phyloP scores from a whole-genome alignment of 495 filamentous ascomycete species.

The Xylaria intraflava region DNA sequence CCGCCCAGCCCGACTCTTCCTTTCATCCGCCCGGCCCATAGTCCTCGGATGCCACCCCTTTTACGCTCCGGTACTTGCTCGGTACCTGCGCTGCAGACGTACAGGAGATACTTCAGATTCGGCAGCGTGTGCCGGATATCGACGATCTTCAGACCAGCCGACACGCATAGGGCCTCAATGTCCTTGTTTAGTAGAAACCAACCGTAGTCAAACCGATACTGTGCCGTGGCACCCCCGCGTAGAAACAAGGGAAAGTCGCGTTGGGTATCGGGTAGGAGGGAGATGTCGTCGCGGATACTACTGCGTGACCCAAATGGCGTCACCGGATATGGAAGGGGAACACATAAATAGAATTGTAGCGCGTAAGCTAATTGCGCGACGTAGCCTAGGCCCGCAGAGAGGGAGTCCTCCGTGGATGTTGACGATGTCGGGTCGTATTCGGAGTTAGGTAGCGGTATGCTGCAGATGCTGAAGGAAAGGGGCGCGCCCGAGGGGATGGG shows the following conservation, averaged over 20 bases:
- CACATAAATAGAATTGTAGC: slow-evolving; percentile 74
- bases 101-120: slow-evolving; percentile 89
- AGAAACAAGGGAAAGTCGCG: slow-evolving; percentile 76
- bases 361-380: slow-evolving; percentile 69
- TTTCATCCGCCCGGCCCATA: slow-evolving; percentile 43
- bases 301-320: slow-evolving; percentile 63
- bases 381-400: slow-evolving; percentile 78
- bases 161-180: slow-evolving; percentile 74
- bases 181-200: slow-evolving; percentile 93
- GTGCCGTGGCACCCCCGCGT: slow-evolving; percentile 57
- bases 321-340: slow-evolving; percentile 77
- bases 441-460: slow-evolving; percentile 70
- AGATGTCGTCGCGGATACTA: slow-evolving; percentile 74
- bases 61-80: slow-evolving; percentile 74
- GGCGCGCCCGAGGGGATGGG: slow-evolving; percentile 47
- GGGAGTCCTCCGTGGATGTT: slow-evolving; percentile 53
- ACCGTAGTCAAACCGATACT: slow-evolving; percentile 88
- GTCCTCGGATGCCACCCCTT: slow-evolving; percentile 63
- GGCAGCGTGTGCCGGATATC: slow-evolving; percentile 88
- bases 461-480: slow-evolving; percentile 71
- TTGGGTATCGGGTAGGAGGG: slow-evolving; percentile 52
- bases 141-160: slow-evolving; percentile 66
- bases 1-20: slow-evolving; percentile 5
- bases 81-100: slow-evolving; percentile 70
- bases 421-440: slow-evolving; percentile 47